These are phyloP conservation scores for Pseudogymnoascus sp. DNA, from an alignment of 2,329 filamentous ascomycete species.

Conservation along the genomic window DNA sequence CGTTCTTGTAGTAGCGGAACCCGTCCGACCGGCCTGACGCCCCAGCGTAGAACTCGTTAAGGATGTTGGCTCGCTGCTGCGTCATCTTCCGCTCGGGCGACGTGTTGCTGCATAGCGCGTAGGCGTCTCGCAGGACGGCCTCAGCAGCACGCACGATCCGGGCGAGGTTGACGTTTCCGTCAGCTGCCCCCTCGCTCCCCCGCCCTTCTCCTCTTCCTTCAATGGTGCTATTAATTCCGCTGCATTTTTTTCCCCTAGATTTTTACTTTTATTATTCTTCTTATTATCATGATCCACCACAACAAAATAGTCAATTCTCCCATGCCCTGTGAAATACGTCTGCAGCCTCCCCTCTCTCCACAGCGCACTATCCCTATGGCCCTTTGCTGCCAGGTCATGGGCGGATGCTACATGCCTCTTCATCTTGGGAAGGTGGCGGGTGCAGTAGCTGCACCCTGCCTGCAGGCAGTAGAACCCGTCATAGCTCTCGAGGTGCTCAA, in stretches of 20 bases:
- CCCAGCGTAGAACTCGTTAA: conserved; percentile 16
- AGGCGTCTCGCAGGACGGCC: conserved; percentile 11
- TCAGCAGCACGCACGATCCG: conserved; percentile 11
- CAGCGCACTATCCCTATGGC: neutral
- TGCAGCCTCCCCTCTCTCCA: neutral
- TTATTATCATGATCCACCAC: neutral
- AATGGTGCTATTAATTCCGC: no score
- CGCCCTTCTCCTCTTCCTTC: conserved; percentile 7
- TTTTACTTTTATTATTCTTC: no score
- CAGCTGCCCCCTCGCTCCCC: neutral
- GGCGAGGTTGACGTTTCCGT: neutral
- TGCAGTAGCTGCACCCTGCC: no score
- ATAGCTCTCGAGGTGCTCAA: no score
- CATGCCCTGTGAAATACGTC: neutral
- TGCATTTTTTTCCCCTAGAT: no score
- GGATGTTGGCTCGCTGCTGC: conserved; percentile 15
- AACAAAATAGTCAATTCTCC: neutral
- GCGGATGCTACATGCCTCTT: no score
- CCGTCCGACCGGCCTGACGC: neutral
- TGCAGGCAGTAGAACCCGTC: no score
- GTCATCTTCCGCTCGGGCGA: conserved; percentile 15
- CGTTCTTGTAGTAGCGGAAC: conserved; percentile 15
- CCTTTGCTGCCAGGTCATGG: no score
- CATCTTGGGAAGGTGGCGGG: no score
- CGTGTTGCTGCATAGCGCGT: conserved; percentile 12